These are phyloP conservation scores for Tylopilus balloui DNA, from an alignment of 768 basidiomycete genomes.

Conservation along the genomic window DNA sequence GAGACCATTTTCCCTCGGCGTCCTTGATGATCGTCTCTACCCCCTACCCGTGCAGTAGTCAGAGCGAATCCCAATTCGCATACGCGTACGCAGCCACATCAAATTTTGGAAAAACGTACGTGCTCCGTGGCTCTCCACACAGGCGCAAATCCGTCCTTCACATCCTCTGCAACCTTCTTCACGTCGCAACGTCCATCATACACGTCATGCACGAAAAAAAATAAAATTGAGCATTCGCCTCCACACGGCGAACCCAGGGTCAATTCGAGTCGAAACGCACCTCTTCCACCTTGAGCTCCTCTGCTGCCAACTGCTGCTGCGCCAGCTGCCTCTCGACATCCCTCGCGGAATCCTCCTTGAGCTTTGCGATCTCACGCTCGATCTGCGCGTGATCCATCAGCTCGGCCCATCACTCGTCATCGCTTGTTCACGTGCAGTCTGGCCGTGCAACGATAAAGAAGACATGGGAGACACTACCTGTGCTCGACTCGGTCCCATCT, in stretches of 20 bases:
- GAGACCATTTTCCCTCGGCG: neutral
- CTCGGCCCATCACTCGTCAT: neutral
- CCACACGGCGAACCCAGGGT: neutral
- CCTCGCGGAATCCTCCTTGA: constrained; percentile 18
- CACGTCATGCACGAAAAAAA: neutral
- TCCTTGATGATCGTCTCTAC: constrained; percentile 5
- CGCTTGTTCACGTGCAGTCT: no score
- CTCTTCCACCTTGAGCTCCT: neutral
- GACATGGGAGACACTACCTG: constrained; percentile 9
- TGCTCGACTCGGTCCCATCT: constrained; percentile 3
- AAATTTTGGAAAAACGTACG: constrained; percentile 7
- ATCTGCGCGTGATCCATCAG: constrained; percentile 16
- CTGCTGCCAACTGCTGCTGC: constrained; percentile 14
- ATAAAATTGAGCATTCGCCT: neutral
- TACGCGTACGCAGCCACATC: no score
- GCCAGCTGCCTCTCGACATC: constrained; percentile 22
- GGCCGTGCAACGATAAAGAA: no score
- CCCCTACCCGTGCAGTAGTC: neutral
- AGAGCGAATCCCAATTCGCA: neutral
- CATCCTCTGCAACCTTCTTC: neutral
- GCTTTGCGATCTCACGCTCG: constrained; percentile 18
- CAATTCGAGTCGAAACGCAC: neutral
- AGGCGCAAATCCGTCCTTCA: constrained; percentile 1
- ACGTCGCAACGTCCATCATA: neutral
- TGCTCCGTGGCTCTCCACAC: constrained; percentile 7